phyloP scores from a whole-genome alignment of 2,329 filamentous ascomycete genomes.

The Colletotrichum sp. region DNA sequence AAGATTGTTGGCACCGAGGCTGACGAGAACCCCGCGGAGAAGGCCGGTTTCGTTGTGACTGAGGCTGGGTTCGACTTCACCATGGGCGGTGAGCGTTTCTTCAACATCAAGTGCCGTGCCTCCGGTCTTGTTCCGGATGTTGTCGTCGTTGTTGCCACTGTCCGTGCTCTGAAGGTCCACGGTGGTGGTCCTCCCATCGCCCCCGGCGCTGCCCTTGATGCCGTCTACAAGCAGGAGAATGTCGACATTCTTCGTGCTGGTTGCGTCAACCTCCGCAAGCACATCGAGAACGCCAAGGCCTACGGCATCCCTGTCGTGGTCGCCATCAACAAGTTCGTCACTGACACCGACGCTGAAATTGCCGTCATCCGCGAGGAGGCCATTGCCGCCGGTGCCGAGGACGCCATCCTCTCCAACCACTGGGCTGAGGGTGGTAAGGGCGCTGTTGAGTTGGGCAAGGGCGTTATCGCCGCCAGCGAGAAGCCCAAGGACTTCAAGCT shows the following conservation, averaged over 20 bases:
- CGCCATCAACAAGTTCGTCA: conserved; percentile 95
- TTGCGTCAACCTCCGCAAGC: conserved; percentile 94
- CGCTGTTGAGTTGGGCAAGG: conserved; percentile 86
- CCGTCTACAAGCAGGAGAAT: conserved; percentile 93
- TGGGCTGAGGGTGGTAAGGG: conserved; percentile 95
- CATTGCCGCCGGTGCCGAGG: conserved; percentile 88
- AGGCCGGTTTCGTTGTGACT: conserved; percentile 92
- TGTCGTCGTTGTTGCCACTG: conserved; percentile 93
- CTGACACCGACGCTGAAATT: conserved; percentile 92
- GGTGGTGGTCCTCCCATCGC: conserved; percentile 94
- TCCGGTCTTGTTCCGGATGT: conserved; percentile 93
- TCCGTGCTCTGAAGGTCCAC: conserved; percentile 95
- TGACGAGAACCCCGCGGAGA: conserved; percentile 82
- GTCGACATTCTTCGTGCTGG: conserved; percentile 88
- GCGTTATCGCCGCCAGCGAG: conserved; percentile 81
- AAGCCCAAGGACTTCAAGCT: conserved; percentile 89
- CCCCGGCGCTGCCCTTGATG: conserved; percentile 82
- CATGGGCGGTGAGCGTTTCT: conserved; percentile 99
- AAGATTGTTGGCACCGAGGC: conserved; percentile 95
- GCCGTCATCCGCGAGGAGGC: conserved; percentile 89
- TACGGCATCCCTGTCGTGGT: conserved; percentile 96
- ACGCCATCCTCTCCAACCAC: conserved; percentile 93
- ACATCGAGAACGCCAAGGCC: conserved; percentile 86
- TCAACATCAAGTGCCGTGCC: conserved; percentile 99
- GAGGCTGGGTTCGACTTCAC: conserved; percentile 99